A percentile compares a stretch with the other conserved stretches of the same genome.
Conservation (phyloP, 306 rosid species). For the Medicago arabica region DNA sequence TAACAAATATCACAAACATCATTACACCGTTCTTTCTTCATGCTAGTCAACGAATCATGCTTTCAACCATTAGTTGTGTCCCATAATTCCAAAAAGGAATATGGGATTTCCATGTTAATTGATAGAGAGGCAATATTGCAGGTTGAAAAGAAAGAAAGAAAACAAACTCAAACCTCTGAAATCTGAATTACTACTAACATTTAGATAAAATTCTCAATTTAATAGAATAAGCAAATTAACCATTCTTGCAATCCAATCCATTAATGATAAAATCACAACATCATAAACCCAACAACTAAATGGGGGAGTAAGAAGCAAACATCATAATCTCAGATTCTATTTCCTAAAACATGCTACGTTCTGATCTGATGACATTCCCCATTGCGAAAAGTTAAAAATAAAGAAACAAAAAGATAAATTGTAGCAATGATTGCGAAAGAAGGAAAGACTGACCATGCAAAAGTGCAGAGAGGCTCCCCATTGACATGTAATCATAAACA, state of each 20-base stretch:
- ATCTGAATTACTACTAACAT: background rate
- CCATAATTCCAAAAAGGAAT: background rate
- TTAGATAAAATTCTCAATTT: constrained; percentile 5
- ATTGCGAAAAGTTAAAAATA: background rate
- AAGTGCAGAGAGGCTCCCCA: constrained; percentile 79
- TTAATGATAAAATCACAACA: too few species aligned
- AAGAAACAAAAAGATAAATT: constrained; percentile 23
- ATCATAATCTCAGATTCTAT: constrained; percentile 9
- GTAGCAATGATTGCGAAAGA: constrained; percentile 15
- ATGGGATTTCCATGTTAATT: background rate
- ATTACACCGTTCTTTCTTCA: background rate
- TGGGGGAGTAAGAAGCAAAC: constrained; percentile 10
- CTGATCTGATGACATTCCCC: constrained; percentile 22
- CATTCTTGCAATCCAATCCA: background rate
- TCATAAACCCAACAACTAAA: background rate
- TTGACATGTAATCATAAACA: constrained; percentile 70
- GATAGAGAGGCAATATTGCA: too few species aligned
- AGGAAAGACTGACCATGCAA: constrained; percentile 58
- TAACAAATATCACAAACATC: constrained; percentile 33
- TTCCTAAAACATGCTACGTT: constrained; percentile 18
- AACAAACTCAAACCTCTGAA: background rate
- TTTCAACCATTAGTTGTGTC: constrained; percentile 3
- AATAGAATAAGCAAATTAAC: constrained; percentile 24
- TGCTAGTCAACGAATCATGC: background rate
- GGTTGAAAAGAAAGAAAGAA: too few species aligned